These are phyloP conservation scores for Pythium myriotylum DNA, from an alignment of 352 stramenopile species.

Conservation along the genomic window DNA sequence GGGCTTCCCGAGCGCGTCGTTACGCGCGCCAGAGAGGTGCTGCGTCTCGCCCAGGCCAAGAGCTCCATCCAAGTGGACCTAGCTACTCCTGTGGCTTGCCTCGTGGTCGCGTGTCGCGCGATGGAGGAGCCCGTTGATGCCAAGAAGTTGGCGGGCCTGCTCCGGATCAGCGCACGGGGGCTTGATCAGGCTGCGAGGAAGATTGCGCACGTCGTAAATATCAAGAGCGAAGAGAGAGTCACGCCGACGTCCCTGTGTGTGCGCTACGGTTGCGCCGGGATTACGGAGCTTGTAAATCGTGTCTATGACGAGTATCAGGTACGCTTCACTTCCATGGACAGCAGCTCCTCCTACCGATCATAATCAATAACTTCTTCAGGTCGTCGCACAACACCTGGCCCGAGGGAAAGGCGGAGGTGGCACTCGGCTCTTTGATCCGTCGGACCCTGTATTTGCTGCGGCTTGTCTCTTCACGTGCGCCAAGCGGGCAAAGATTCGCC, in stretches of 20 bases:
- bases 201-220: slow-evolving; percentile 52
- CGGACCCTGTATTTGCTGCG: slow-evolving; percentile 59
- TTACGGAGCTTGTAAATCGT: slow-evolving; percentile 61
- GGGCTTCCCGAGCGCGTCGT: slow-evolving; percentile 57
- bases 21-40: slow-evolving; percentile 50
- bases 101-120: slow-evolving; percentile 59
- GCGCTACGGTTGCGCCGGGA: slow-evolving; percentile 66
- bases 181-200: slow-evolving; percentile 57
- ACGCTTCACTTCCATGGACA: neutral
- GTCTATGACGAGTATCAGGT: slow-evolving; percentile 63
- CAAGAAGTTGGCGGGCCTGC: slow-evolving; percentile 42
- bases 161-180: slow-evolving; percentile 39
- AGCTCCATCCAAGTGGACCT: slow-evolving; percentile 34
- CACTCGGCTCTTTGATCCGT: slow-evolving; percentile 31
- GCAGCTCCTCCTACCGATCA: neutral
- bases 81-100: slow-evolving; percentile 56
- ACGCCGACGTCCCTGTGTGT: slow-evolving; percentile 66
- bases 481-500: slow-evolving; percentile 69
- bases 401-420: slow-evolving; percentile 22
- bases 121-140: slow-evolving; percentile 54
- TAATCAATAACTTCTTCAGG: slow-evolving; percentile 11
- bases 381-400: slow-evolving; percentile 32
- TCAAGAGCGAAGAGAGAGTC: slow-evolving; percentile 46
- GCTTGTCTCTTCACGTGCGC: slow-evolving; percentile 70
- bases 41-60: slow-evolving; percentile 51